These are phyloP conservation scores for Pisolithus tinctorius DNA, from an alignment of 768 basidiomycete genomes.

Conservation along the genomic window DNA sequence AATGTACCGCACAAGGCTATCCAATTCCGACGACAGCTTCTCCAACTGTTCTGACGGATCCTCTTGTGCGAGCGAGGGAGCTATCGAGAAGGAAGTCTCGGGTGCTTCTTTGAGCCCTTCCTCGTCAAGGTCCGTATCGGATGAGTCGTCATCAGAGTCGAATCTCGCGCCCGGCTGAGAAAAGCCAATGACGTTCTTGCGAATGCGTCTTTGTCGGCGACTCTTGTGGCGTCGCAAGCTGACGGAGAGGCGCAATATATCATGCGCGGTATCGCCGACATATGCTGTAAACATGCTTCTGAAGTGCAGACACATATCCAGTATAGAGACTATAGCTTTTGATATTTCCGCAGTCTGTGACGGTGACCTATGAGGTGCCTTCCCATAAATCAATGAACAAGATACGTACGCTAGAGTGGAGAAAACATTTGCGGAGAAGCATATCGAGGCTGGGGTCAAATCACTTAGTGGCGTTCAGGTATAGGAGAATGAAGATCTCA, in stretches of 20 bases:
- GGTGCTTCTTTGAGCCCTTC: conserved; percentile 6
- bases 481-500: conserved; percentile 29
- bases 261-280: conserved; percentile 56
- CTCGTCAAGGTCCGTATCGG: conserved; percentile 36
- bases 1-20: conserved; percentile 64
- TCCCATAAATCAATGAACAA: not conserved
- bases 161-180: conserved; percentile 27
- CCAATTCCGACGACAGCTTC: conserved; percentile 61
- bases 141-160: conserved; percentile 29
- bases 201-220: conserved; percentile 48
- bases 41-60: conserved; percentile 47
- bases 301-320: conserved; percentile 73
- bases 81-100: conserved; percentile 38
- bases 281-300: conserved; percentile 55
- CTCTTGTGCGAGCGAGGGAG: conserved; percentile 36
- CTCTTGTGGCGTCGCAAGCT: conserved; percentile 55
- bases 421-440: conserved; percentile 55
- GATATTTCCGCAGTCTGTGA: conserved; percentile 56
- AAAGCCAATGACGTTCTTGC: conserved; percentile 58
- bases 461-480: not conserved
- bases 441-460: conserved; percentile 44
- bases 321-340: conserved; percentile 57
- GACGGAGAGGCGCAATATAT: conserved; percentile 45
- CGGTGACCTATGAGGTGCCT: not conserved
- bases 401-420: conserved; percentile 49